Evolutionary conservation across 2,329 filamentous ascomycete genomes (phyloP), one percentile per base, ranked within the genome.

Genomic region (Ophiosphaerella korrae): DNA sequence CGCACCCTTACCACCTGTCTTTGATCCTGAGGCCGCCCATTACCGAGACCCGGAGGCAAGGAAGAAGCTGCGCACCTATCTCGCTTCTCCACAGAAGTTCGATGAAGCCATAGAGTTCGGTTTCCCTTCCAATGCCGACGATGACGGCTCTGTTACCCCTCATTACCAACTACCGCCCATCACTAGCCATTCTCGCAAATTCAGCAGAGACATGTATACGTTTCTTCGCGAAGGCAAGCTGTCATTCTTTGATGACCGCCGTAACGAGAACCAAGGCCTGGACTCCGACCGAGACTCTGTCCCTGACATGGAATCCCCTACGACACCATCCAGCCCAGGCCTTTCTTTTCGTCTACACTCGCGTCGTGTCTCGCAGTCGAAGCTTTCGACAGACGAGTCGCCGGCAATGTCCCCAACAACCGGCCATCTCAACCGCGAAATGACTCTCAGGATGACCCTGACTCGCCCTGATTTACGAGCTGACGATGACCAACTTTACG

Each of bases 401-500:
- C 58, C 63, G 2, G 63, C 60, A 14, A 49, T 68, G 12, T 62
- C 67, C 5, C 56, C 59, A 9, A 55, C 57, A 31, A 45, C 51
- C 11, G 63, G 60, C 7, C 62, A 66, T 7, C 44, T 68, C 31
- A 88, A 84, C 48, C 84, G 92, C 31, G 92, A 97, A 73, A 97
- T 97, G 92, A 97, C 94, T 2, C 77, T 97, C 42, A 89, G 92
- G 42, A 96, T 97, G 92, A 97, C 93, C 0, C 82, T 97, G 47
- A 97, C 94, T 3, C 82, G 92, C 40, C 90, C 92, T 0, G 93
- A 97, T 69, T 81, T 97, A 41, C 86, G 92, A 36, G 87, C 87
- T 4, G 81, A 87, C 55, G 88, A 93, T 55, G 84, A 88, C 9
- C 81, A 87, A 53, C 80, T 90, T 13, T 90, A 92, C 63, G 85